Conservation (phyloP, 1,284 basidiomycete species). For the Lignosus rhinocerotis region DNA sequence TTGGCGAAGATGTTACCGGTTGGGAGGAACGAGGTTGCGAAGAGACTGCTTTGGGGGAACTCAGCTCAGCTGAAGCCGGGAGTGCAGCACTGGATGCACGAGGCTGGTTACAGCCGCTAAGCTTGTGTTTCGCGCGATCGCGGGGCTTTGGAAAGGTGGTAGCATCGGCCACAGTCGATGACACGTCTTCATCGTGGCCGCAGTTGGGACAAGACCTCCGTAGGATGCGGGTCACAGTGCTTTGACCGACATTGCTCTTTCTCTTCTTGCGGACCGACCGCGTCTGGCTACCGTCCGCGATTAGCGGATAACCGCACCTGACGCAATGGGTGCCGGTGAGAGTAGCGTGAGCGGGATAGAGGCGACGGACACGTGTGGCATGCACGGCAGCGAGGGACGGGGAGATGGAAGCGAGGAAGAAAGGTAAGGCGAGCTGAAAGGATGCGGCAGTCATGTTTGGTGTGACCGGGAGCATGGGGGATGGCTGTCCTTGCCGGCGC, state of each 20-base stretch:
- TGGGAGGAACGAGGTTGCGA: conserved; percentile 8
- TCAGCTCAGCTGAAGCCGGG: conserved; percentile 3
- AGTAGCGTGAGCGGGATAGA: conserved; percentile 32
- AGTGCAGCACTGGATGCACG: conserved; percentile 8
- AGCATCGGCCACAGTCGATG: conserved; percentile 13
- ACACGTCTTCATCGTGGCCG: conserved; percentile 26
- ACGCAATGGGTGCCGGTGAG: conserved; percentile 42
- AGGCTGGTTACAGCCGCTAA: conserved; percentile 5
- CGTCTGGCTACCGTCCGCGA: conserved; percentile 31
- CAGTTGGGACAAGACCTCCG: conserved; percentile 29
- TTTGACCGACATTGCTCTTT: background rate
- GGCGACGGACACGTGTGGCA: conserved; percentile 38
- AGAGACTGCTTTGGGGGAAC: conserved; percentile 3
- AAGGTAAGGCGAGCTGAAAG: conserved; percentile 51
- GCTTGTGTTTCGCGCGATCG: conserved; percentile 14
- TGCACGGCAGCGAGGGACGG: conserved; percentile 63
- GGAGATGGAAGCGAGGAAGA: conserved; percentile 47
- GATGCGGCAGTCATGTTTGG: conserved; percentile 37
- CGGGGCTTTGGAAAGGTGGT: conserved; percentile 19
- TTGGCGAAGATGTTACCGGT: conserved; percentile 6
- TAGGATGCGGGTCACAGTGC: conserved; percentile 16
- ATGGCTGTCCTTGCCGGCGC: background rate
- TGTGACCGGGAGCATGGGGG: conserved; percentile 19
- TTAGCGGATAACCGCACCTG: conserved; percentile 50
- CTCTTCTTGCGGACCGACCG: conserved; percentile 26